phyloP scores from a whole-genome alignment of 1,284 basidiomycete species.

The Lentinus polychrous region DNA sequence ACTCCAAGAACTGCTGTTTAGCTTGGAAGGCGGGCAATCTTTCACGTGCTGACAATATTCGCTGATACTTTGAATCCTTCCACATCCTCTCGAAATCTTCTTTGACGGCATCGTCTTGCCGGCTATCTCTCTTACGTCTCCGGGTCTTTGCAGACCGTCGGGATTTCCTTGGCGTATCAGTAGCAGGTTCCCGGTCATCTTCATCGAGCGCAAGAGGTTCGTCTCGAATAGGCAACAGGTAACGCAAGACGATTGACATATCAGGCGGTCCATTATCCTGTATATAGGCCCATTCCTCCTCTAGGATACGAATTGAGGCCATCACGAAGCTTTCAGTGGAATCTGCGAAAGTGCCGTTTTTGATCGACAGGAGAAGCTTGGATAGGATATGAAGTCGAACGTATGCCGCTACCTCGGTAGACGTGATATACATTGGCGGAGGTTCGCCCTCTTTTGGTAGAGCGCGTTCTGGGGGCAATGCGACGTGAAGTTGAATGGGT shows the following conservation, averaged over 20 bases:
- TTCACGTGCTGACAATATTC: slow-evolving; percentile 51
- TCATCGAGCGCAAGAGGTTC: background rate
- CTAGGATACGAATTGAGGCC: slow-evolving; percentile 69
- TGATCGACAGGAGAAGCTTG: slow-evolving; percentile 48
- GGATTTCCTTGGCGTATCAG: no score
- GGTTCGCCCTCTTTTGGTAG: slow-evolving; percentile 50
- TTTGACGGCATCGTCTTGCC: slow-evolving; percentile 49
- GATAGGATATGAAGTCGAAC: slow-evolving; percentile 81
- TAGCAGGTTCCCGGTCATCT: background rate
- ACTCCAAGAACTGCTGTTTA: slow-evolving; percentile 55
- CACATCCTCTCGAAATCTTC: slow-evolving; percentile 45
- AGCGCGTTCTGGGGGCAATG: slow-evolving; percentile 40
- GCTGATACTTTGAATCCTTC: slow-evolving; percentile 43
- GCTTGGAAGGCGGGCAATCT: slow-evolving; percentile 75
- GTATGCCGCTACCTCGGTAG: slow-evolving; percentile 70
- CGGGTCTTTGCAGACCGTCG: slow-evolving; percentile 11
- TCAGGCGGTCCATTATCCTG: slow-evolving; percentile 71
- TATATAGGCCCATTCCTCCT: slow-evolving; percentile 59
- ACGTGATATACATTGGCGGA: slow-evolving; percentile 75
- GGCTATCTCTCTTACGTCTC: slow-evolving; percentile 30
- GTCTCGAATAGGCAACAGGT: slow-evolving; percentile 42
- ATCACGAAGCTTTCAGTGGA: slow-evolving; percentile 70
- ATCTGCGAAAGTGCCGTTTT: slow-evolving; percentile 51
- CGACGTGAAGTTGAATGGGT: slow-evolving; percentile 62
- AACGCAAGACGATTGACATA: slow-evolving; percentile 54